Base-by-base conservation (phyloP, 2,329 filamentous ascomycete genomes). In the Epichloe sp. region DNA sequence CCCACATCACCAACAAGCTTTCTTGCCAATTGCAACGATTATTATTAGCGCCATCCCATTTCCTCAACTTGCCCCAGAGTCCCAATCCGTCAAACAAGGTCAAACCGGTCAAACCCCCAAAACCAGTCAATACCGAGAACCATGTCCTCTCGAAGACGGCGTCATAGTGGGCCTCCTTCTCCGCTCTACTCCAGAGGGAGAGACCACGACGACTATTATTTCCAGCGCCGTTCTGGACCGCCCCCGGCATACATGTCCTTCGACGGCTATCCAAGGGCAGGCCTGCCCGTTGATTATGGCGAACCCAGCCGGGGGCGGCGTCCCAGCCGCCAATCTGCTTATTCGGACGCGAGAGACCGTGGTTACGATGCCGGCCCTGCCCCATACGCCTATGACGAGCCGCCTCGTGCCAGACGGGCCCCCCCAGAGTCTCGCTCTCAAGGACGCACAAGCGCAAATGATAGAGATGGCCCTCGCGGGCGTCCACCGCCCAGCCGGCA, bases 61-160 rank as follows among this genome's bases (percentile, higher is more conserved):
- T 31, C 26, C 7, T 31, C 7, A 31, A 36, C 14, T 40, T 35
- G 19, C 26, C 19, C 45, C 14, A 12, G 19, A 11, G 11, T 48
- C 21, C 19, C 37, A 34, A 41, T 40, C 46, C 21, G 14, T 31
- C 36, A 15, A 34, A 40, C 14, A 10, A 31, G 26, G 3, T 31
- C 26, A 10, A 26, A 8, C 26, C 26, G 26, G 3, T 31, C 26
- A 10, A 26, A 8, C 26, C 26, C 26, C 26, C 2, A 31, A 31
- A 31, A 7, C 26, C 26, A 31, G 8, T 31, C 26, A 10, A 11
- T 31, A 31, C 8, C 26, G 4, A 31, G 15, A 14, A 44, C 0
- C 35, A 50, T 50, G 48, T 46, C 48, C 21, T 41, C 46, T 42
- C 46, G 46, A 26, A 41, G 41, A 36, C 41, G 51, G 47, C 47